Base-by-base conservation (phyloP, 2,329 filamentous ascomycete species). In the Cercospora sp. region DNA sequence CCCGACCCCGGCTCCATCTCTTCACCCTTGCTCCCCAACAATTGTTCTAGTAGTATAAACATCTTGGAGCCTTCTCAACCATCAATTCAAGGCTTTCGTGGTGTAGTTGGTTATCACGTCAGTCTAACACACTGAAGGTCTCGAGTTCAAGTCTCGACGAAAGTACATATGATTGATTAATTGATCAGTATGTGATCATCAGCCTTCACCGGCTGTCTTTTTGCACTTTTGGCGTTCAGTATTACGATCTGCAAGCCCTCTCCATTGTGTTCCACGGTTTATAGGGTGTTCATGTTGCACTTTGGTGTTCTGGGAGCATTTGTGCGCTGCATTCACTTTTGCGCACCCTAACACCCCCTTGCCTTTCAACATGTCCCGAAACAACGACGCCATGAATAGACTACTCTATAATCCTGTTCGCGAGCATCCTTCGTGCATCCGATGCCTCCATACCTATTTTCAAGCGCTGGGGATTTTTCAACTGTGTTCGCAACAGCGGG, bases 91-190 rank as follows among this genome's bases (percentile, higher is more conserved):
- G n/a, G 60, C 62, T 69, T 67, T 65, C 65, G 59, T 79, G 77
- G 79, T 81, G 79, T 81, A 81, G 80, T 80, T 45, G 31, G 31
- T 81, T 80, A 80, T 80, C 79, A 81, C 79, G 78, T 80, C 76
- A 80, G 79, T 81, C 79, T 80, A 80, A 81, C 80, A 81, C 60
- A 45, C 53, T 45, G 36, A 59, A 60, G 63, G 63, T 64, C 62
- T 30, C 48, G 40, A 58, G 55, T 51, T 63, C 60, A 51, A 63
- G 40, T 51, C 60, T 36, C 40, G 40, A 48, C 40, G 60, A 53
- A 48, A 63, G 60, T 63, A 63, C 30, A 31, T 23, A 7, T n/a
- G 30, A 26, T 33, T 3, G n/a, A 16, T 33, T 3, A 18, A 16
- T n/a, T 9, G 58, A 26, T 60, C 31, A 33, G 48, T 8, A 8